phyloP scores from a whole-genome alignment of 495 filamentous ascomycete genomes.

The Symbiotaphrina buchneri region DNA sequence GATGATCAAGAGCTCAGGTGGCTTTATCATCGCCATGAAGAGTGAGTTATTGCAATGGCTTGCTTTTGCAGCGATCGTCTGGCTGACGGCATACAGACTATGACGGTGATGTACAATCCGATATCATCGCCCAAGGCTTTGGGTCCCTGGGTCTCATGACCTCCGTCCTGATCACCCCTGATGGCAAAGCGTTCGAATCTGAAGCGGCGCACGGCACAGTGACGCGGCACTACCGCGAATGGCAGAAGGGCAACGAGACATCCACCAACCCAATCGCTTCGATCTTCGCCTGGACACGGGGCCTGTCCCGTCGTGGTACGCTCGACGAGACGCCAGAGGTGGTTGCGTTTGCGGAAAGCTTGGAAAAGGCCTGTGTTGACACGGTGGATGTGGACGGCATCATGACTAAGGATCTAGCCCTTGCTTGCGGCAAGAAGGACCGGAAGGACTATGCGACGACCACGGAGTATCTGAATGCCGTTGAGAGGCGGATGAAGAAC shows the following conservation, averaged over 20 bases:
- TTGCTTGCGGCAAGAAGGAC: constrained; percentile 70
- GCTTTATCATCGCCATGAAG: constrained; percentile 94
- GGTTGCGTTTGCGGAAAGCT: constrained; percentile 65
- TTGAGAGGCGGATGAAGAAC: constrained; percentile 63
- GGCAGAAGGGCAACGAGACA: constrained; percentile 91
- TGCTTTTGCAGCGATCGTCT: neutral
- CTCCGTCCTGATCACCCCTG: constrained; percentile 83
- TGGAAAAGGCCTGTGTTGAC: constrained; percentile 89
- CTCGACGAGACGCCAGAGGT: constrained; percentile 78
- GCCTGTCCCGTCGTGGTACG: constrained; percentile 76
- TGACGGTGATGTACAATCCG: constrained; percentile 96
- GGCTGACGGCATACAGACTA: constrained; percentile 39
- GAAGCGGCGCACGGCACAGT: constrained; percentile 98
- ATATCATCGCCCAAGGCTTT: constrained; percentile 95
- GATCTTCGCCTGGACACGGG: constrained; percentile 97
- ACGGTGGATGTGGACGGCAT: constrained; percentile 81
- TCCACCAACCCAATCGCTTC: constrained; percentile 97
- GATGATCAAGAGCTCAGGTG: constrained; percentile 96
- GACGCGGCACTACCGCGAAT: constrained; percentile 93
- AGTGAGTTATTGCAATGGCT: constrained; percentile 28
- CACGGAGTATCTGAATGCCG: constrained; percentile 64
- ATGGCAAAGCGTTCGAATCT: constrained; percentile 87
- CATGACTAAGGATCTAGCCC: constrained; percentile 97
- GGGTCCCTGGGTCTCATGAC: constrained; percentile 97
- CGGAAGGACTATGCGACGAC: constrained; percentile 76